Evolutionary conservation across 805 yeast genomes (phyloP).

Genomic region (Blastobotrys terrestris): DNA sequence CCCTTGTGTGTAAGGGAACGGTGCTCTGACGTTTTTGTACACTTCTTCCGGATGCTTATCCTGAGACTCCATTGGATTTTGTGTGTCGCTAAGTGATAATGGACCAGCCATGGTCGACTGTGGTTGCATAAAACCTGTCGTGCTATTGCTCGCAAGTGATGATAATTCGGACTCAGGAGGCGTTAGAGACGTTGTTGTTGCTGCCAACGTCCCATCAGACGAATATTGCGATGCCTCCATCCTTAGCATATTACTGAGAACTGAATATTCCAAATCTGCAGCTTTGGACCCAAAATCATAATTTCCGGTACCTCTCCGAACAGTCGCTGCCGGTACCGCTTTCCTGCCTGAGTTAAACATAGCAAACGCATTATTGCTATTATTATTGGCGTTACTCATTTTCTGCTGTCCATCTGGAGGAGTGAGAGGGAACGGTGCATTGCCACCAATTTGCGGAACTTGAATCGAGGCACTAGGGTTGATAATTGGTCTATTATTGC

Average conservation of each 20-base stretch:
- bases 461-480: slow-evolving; percentile 7
- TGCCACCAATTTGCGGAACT: too few species aligned
- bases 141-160: too few species aligned
- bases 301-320: too few species aligned
- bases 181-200: too few species aligned
- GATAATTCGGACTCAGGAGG: too few species aligned
- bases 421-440: not conserved
- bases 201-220: too few species aligned
- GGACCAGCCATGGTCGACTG: not conserved
- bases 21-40: slow-evolving; percentile 63
- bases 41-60: slow-evolving; percentile 37
- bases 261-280: slow-evolving; percentile 33
- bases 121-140: too few species aligned
- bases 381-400: not conserved
- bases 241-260: slow-evolving; percentile 29
- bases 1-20: slow-evolving; percentile 57
- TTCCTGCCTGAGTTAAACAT: not conserved
- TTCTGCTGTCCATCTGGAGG: slow-evolving; percentile 3
- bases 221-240: too few species aligned
- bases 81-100: slow-evolving; percentile 1
- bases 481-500: not conserved
- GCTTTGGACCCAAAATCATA: slow-evolving; percentile 32
- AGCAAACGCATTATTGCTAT: slow-evolving; percentile 1
- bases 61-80: slow-evolving; percentile 9
- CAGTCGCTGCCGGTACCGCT: too few species aligned